These are phyloP conservation scores for Chlamydomonas asymmetrica DNA, from an alignment of 139 green algal genomes.

Conservation along the genomic window DNA sequence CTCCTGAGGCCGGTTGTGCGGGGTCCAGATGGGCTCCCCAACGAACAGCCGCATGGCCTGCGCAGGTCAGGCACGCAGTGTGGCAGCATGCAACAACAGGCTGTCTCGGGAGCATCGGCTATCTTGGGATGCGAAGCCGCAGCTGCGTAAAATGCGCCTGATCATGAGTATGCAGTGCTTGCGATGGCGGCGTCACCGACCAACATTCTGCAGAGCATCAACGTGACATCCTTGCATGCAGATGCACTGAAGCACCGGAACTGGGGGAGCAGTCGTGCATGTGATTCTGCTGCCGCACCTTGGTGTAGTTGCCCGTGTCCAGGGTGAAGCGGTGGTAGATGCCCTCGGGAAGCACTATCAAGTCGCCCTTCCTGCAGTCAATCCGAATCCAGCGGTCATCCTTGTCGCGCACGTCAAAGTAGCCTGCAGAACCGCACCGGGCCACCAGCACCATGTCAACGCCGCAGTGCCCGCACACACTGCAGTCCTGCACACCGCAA, in stretches of 20 bases:
- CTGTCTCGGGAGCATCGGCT: too few species aligned
- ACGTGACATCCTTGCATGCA: too few species aligned
- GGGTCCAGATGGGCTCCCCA: constrained; percentile 93
- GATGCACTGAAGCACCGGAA: too few species aligned
- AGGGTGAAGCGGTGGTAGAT: constrained; percentile 98
- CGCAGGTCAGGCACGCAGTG: background rate
- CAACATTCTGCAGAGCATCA: too few species aligned
- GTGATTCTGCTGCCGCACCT: too few species aligned
- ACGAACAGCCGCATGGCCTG: constrained; percentile 94
- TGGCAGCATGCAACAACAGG: too few species aligned
- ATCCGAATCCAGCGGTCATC: constrained; percentile 94
- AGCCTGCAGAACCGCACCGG: constrained; percentile 62
- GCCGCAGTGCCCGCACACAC: background rate
- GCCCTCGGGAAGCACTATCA: constrained; percentile 92
- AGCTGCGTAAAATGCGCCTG: too few species aligned
- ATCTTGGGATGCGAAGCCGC: too few species aligned
- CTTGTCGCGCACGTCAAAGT: constrained; percentile 94
- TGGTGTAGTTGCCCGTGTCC: constrained; percentile 85
- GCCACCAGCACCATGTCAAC: too few species aligned
- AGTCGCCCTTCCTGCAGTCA: constrained; percentile 69
- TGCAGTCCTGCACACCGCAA: background rate
- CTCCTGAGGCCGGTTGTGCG: constrained; percentile 79
- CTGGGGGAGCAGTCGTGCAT: too few species aligned
- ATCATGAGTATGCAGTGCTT: too few species aligned
- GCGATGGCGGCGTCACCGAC: too few species aligned